A percentile compares a stretch with the other conserved stretches of the same genome.
Conservation (phyloP, 441 rosid genomes). For the Metrosideros polymorpha region DNA sequence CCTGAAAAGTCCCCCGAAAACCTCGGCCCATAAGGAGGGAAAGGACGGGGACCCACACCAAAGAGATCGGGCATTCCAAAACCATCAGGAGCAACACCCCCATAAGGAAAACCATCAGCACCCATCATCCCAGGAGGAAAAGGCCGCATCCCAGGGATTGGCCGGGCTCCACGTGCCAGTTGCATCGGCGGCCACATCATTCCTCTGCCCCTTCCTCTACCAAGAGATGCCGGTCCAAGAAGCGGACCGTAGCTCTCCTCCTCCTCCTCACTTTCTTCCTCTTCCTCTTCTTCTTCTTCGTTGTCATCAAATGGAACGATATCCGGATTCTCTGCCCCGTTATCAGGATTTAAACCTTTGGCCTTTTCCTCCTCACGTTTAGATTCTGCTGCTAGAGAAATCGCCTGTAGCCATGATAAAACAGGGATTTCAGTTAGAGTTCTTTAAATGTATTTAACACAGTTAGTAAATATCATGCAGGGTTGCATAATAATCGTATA, state of each 20-base stretch:
- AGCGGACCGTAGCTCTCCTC: constrained; percentile 42
- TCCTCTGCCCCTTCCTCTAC: constrained; percentile 94
- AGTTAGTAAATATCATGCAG: not conserved
- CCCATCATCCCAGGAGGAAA: constrained; percentile 84
- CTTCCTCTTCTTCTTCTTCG: constrained; percentile 88
- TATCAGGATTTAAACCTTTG: constrained; percentile 80
- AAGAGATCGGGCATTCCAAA: constrained; percentile 85
- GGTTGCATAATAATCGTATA: not conserved
- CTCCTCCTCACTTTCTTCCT: constrained; percentile 82
- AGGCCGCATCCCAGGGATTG: constrained; percentile 84
- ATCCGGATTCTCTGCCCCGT: constrained; percentile 79
- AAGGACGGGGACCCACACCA: constrained; percentile 71
- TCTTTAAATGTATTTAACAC: not conserved
- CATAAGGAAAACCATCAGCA: constrained; percentile 73
- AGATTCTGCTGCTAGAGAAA: constrained; percentile 83
- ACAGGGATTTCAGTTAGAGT: not conserved
- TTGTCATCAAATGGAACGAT: constrained; percentile 97
- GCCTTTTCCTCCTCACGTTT: constrained; percentile 97
- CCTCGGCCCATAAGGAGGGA: constrained; percentile 81
- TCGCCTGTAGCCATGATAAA: constrained; percentile 37
- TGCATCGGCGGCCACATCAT: constrained; percentile 96
- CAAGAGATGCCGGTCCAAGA: constrained; percentile 38
- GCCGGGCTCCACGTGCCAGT: constrained; percentile 68
- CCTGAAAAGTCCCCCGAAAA: constrained; percentile 86
- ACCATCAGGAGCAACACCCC: constrained; percentile 54